A percentile compares a stretch with the other conserved stretches of the same genome.
These are phyloP conservation scores for Brassica hybrid DNA, from an alignment of 441 rosid species.

Conservation along the genomic window DNA sequence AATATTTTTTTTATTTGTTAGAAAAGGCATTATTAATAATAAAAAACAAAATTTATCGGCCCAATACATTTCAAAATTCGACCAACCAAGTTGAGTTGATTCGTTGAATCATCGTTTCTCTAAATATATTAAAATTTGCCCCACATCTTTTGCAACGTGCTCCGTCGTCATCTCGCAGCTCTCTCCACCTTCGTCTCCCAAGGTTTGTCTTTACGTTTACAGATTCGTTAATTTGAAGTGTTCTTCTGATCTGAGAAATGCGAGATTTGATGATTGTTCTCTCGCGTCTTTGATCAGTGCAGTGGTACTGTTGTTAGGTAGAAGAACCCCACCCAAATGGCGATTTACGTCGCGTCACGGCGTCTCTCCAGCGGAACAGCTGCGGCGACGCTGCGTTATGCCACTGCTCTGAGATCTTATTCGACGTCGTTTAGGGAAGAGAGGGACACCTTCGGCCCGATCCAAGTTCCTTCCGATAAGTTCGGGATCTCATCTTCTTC, in stretches of 20 bases:
- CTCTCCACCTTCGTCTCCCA: slow-evolving; percentile 8
- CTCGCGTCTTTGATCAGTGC: slow-evolving; percentile 27
- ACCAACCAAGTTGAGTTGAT: neutral
- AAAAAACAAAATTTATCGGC: neutral
- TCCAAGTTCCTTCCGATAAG: slow-evolving; percentile 88
- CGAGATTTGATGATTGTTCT: slow-evolving; percentile 1
- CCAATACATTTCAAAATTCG: neutral
- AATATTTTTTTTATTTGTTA: too few relatives aligned
- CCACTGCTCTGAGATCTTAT: slow-evolving; percentile 55
- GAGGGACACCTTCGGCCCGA: slow-evolving; percentile 92
- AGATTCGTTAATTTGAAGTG: neutral
- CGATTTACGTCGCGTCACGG: slow-evolving; percentile 56
- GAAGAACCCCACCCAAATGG: slow-evolving; percentile 47
- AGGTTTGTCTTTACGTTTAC: slow-evolving; percentile 20
- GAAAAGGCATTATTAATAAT: too few relatives aligned
- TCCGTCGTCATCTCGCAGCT: slow-evolving; percentile 4
- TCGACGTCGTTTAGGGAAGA: slow-evolving; percentile 82
- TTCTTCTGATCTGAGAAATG: slow-evolving; percentile 3
- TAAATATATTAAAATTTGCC: too few relatives aligned
- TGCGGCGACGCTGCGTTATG: slow-evolving; percentile 53
- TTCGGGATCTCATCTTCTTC: slow-evolving; percentile 39
- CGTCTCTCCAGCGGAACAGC: slow-evolving; percentile 56
- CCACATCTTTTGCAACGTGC: neutral
- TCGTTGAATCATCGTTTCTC: too few relatives aligned
- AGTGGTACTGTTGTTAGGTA: too few relatives aligned